phyloP scores from a whole-genome alignment of 257 asterid genomes.

The Primulina huaijiensis region DNA sequence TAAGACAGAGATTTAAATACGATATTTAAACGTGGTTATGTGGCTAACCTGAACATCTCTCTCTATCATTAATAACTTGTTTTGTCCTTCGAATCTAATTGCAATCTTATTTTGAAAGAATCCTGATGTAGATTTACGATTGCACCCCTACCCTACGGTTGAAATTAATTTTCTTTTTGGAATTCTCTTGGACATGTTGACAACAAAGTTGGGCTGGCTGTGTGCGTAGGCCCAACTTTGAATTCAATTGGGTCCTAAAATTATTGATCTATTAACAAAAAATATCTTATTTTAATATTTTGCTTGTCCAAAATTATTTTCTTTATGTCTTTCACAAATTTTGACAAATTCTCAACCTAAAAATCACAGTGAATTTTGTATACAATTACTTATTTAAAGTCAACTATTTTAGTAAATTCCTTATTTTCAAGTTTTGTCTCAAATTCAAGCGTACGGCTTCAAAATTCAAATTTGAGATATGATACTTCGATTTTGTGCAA shows the following conservation, averaged over 20 bases:
- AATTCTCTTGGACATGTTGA: background rate
- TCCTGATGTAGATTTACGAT: background rate
- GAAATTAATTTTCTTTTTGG: slow-evolving; percentile 26
- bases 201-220: background rate
- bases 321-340: too few relatives aligned
- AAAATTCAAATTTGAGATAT: background rate
- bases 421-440: background rate
- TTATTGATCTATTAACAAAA: too few relatives aligned
- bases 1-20: too few relatives aligned
- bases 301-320: too few relatives aligned
- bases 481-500: background rate
- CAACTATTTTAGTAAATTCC: background rate
- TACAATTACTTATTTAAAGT: background rate
- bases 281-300: too few relatives aligned
- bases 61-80: background rate
- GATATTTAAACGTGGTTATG: background rate
- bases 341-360: too few relatives aligned
- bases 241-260: background rate
- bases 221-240: background rate
- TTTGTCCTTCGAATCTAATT: too few relatives aligned
- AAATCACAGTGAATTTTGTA: too few relatives aligned
- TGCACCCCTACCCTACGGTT: background rate
- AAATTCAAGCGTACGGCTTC: background rate
- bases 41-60: background rate
- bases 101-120: too few relatives aligned